Conservation (phyloP, 768 basidiomycete genomes). For the Lepiota subincarnata region DNA sequence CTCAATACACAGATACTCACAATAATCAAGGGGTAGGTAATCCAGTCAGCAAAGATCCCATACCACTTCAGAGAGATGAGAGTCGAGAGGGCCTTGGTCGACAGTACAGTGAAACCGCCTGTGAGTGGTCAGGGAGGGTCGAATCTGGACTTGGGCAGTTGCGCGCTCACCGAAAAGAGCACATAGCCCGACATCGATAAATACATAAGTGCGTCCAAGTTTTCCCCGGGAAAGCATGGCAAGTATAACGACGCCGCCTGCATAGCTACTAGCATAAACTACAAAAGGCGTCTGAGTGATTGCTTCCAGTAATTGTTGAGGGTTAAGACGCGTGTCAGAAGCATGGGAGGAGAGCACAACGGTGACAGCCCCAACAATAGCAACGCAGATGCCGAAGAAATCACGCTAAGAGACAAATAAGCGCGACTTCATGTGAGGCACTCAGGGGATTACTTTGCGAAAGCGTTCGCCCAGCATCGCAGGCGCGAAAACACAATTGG, state of each 20-base stretch:
- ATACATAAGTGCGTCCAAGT: constrained; percentile 64
- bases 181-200: constrained; percentile 85
- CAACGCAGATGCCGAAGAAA: constrained; percentile 71
- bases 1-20: constrained; percentile 36
- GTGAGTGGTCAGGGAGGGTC: neutral
- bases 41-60: constrained; percentile 71
- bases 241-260: constrained; percentile 53
- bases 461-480: constrained; percentile 80
- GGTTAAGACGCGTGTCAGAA: constrained; percentile 66
- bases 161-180: constrained; percentile 66
- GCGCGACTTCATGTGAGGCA: constrained; percentile 12
- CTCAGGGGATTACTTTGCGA: constrained; percentile 47
- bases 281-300: constrained; percentile 72
- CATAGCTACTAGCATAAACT: constrained; percentile 64
- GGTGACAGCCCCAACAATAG: constrained; percentile 85
- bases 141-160: neutral
- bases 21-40: constrained; percentile 75
- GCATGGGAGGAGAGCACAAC: constrained; percentile 83
- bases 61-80: constrained; percentile 77
- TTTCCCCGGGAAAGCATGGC: constrained; percentile 60
- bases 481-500: constrained; percentile 93
- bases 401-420: constrained; percentile 51
- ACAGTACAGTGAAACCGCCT: constrained; percentile 94
- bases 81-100: constrained; percentile 89
- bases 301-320: constrained; percentile 61